phyloP scores from a whole-genome alignment of 164 flowering plant species.

The Dillenia turbinata region DNA sequence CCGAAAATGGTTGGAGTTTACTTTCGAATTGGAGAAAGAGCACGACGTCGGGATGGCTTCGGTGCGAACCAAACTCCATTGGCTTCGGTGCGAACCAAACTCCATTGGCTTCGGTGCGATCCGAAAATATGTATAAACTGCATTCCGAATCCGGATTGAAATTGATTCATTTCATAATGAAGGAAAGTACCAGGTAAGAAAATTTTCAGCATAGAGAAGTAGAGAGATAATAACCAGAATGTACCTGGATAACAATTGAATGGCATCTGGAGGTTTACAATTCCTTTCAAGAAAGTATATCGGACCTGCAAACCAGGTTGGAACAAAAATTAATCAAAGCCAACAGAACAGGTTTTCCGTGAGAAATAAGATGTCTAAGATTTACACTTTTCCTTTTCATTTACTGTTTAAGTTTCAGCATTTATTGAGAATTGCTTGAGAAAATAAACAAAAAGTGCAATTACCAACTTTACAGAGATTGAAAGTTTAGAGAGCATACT shows the following conservation, averaged over 20 bases:
- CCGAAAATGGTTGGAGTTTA: no score
- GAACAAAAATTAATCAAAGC: background rate
- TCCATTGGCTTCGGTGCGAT: no score
- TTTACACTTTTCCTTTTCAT: no score
- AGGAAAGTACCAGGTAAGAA: background rate
- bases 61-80: no score
- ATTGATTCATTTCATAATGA: background rate
- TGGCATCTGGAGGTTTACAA: conserved; percentile 65
- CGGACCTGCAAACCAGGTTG: conserved; percentile 42
- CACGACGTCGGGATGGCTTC: no score
- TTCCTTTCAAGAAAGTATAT: conserved; percentile 54
- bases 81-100: no score
- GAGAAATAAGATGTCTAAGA: no score
- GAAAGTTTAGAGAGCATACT: conserved; percentile 26
- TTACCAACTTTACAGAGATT: background rate
- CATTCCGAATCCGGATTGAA: no score
- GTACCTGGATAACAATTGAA: conserved; percentile 76
- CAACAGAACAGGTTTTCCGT: background rate
- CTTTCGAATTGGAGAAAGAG: no score
- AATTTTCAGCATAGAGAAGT: background rate
- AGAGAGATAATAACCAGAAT: conserved; percentile 1
- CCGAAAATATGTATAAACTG: no score
- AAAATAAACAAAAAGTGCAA: background rate
- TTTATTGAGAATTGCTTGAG: background rate
- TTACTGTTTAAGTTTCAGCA: background rate